Conservation (phyloP, 257 asterid genomes). For the Solanum clarkiae region DNA sequence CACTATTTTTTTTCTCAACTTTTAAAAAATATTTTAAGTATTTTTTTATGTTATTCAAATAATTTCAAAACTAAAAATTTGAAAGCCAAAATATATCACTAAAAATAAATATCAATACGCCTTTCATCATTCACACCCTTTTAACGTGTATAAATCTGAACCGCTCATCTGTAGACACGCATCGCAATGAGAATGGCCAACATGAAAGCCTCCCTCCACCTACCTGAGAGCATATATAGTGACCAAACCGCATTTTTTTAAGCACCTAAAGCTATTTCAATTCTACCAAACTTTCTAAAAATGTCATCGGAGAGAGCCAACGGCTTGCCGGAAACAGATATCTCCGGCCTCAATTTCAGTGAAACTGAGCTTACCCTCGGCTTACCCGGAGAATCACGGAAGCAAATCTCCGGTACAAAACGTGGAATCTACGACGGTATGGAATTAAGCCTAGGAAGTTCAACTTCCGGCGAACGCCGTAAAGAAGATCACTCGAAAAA, state of each 20-base stretch:
- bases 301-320: not conserved
- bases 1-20: too few relatives aligned
- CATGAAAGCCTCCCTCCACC: not conserved
- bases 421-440: conserved; percentile 30
- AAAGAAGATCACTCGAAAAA: not conserved
- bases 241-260: not conserved
- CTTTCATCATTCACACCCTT: not conserved
- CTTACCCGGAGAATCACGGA: conserved; percentile 28
- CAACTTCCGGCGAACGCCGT: not conserved
- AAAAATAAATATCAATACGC: too few relatives aligned
- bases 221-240: not conserved
- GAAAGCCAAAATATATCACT: too few relatives aligned
- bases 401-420: conserved; percentile 18
- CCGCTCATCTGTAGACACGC: not conserved
- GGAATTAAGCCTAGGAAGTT: conserved; percentile 20
- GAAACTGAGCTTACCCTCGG: conserved; percentile 66
- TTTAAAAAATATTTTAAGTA: too few relatives aligned
- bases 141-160: conserved; percentile 23
- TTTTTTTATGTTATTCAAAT: too few relatives aligned
- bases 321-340: conserved; percentile 13
- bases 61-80: too few relatives aligned
- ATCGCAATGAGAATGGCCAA: not conserved
- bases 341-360: conserved; percentile 14
- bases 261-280: not conserved
- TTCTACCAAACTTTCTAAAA: not conserved